A percentile compares a stretch with the other conserved stretches of the same genome.
These are phyloP conservation scores for Nicotiana tomentosiformis DNA, from an alignment of 257 asterid species.

Conservation along the genomic window DNA sequence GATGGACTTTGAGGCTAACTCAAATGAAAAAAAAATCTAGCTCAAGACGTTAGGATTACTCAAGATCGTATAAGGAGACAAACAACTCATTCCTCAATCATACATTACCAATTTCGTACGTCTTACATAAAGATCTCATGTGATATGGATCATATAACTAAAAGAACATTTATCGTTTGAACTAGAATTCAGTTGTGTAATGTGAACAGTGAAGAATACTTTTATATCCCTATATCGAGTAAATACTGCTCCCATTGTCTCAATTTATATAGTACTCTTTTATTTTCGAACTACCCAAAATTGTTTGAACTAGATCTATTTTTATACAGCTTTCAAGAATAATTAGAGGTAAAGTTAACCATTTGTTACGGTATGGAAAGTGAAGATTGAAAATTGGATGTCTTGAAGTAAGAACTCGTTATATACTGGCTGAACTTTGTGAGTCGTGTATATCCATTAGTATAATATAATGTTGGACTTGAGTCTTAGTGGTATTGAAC, in stretches of 20 bases:
- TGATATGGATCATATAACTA: too few relatives aligned
- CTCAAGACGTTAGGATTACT: too few relatives aligned
- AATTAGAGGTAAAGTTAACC: too few relatives aligned
- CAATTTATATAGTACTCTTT: neutral
- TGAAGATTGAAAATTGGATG: neutral
- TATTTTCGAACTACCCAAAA: neutral
- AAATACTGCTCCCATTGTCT: neutral
- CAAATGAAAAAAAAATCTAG: too few relatives aligned
- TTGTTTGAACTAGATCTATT: neutral
- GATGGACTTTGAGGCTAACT: too few relatives aligned
- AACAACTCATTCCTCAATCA: too few relatives aligned
- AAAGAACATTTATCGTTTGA: too few relatives aligned
- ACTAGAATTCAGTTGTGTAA: neutral
- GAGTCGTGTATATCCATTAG: neutral
- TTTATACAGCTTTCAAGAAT: neutral
- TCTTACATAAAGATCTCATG: too few relatives aligned
- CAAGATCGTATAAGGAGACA: too few relatives aligned
- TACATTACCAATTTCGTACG: too few relatives aligned
- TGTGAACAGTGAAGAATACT: neutral
- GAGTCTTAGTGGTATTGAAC: neutral
- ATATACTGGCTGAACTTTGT: neutral
- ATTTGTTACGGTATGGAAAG: neutral
- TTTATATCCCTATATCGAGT: neutral
- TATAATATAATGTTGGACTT: neutral
- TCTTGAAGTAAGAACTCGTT: neutral